Evolutionary conservation across 2,329 filamentous ascomycete species (phyloP), one percentile per base, ranked within the genome.

Genomic region (Ceratocystis albifundus): DNA sequence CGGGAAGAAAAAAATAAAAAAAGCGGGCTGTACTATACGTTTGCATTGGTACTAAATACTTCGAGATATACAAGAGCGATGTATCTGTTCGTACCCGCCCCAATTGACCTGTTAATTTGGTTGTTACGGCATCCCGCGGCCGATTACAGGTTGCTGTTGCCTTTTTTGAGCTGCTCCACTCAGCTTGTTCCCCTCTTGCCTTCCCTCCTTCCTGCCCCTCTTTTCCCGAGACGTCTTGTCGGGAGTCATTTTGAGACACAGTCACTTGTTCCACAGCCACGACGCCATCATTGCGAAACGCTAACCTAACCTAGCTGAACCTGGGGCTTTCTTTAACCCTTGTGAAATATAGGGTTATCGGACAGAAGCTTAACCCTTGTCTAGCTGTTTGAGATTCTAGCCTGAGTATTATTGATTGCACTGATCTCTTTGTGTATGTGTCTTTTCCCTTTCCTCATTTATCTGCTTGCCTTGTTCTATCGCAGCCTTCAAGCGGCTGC

Each of bases 131-230:
- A 32, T 59, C 53, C 25, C 15, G 32, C 53, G 17, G 53, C 53
- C 53, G 53, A 59, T 59, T 28, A 59, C 53, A 59, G 53, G 15
- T 59, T 59, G 53, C 30, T 59, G 53, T 59, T 59, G 28, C 28
- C 28, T 59, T 30, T 36, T 59, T 57, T 28, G 3, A 22, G 17
- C 17, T 57, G 4, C 17, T 32, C 28, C 53, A 17, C 17, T 32
- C n/a, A 17, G 17, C 5, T 30, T 20, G 25, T 32, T 32, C 22
- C 22, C 53, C 53, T 30, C 53, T 17, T 32, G 15, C 50, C 6
- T 17, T n/a, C 22, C n/a, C 25, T 57, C 30, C 30, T 32, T 7
- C 30, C 30, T 41, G 36, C 36, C 36, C 36, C 36, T 41, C 36
- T 41, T 41, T 41, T 41, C 36, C 36, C 36, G 28, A 59, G 53